A percentile compares a stretch with the other conserved stretches of the same genome.
Evolutionary conservation across 345 rosid genomes (phyloP).

Genomic region (Eucalyptus cloeziana): DNA sequence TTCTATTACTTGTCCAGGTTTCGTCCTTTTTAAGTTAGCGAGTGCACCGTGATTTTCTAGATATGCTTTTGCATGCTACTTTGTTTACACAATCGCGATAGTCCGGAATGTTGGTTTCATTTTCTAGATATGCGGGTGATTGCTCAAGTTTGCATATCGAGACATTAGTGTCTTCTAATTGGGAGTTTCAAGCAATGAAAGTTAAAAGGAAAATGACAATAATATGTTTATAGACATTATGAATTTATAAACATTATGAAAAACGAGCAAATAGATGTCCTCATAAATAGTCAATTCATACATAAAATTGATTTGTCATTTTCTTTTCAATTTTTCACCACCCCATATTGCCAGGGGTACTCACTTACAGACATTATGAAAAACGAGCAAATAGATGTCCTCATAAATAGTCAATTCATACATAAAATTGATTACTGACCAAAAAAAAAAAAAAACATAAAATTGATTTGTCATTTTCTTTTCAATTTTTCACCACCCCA

Average conservation of each 20-base stretch:
- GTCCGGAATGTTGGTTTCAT: background rate
- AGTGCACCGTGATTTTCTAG: background rate
- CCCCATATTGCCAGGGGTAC: background rate
- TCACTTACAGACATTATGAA: too few relatives aligned
- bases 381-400: too few relatives aligned
- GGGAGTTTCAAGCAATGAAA: background rate
- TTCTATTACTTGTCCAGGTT: too few relatives aligned
- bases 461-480: background rate
- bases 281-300: background rate
- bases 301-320: background rate
- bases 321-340: background rate
- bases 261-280: background rate
- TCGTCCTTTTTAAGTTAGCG: background rate
- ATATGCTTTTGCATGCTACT: background rate
- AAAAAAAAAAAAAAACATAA: too few relatives aligned
- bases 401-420: too few relatives aligned
- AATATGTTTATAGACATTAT: rapidly evolving
- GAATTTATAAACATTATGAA: background rate
- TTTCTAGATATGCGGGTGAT: background rate
- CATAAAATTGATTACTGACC: too few relatives aligned
- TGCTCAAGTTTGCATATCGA: background rate
- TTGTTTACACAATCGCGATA: background rate
- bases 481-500: background rate
- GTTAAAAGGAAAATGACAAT: background rate
- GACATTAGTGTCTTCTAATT: background rate